Conservation (phyloP, 805 yeast species). For the Metschnikowia similis region DNA sequence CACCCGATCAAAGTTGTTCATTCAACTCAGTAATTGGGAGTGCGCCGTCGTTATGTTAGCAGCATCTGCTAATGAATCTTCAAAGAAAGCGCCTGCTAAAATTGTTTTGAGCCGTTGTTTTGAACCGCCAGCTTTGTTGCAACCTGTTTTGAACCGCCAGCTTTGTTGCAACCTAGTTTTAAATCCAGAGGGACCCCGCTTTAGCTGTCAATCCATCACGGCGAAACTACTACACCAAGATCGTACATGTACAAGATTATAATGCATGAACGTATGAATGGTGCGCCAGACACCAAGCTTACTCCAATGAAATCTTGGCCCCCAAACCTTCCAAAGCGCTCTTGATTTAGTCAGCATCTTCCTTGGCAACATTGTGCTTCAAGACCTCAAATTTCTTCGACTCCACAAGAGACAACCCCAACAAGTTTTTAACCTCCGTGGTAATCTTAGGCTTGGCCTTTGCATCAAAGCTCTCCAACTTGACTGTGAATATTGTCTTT, state of each 20-base stretch:
- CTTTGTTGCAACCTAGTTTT: too few species aligned
- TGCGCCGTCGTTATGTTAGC: too few species aligned
- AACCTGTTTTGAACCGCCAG: neutral
- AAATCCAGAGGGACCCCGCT: neutral
- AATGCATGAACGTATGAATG: constrained; percentile 11
- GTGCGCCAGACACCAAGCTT: constrained; percentile 19
- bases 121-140: too few species aligned
- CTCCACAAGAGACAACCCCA: constrained; percentile 91
- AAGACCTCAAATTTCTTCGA: constrained; percentile 94
- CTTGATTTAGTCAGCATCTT: constrained; percentile 96
- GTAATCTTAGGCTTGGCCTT: constrained; percentile 96
- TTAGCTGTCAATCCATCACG: neutral
- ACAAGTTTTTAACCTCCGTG: constrained; percentile 89
- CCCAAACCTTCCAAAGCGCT: constrained; percentile 89
- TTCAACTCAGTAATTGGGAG: too few species aligned
- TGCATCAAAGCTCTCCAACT: constrained; percentile 90
- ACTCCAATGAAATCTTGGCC: constrained; percentile 88
- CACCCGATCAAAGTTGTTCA: too few species aligned
- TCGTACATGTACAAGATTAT: constrained; percentile 20
- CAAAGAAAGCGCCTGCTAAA: constrained; percentile 16
- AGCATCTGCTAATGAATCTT: too few species aligned
- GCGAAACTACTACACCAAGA: neutral
- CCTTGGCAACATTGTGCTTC: constrained; percentile 94
- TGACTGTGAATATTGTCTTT: constrained; percentile 87
- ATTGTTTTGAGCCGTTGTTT: too few species aligned